Evolutionary conservation across 257 asterid genomes (phyloP).

Genomic region (Echium plantagineum): DNA sequence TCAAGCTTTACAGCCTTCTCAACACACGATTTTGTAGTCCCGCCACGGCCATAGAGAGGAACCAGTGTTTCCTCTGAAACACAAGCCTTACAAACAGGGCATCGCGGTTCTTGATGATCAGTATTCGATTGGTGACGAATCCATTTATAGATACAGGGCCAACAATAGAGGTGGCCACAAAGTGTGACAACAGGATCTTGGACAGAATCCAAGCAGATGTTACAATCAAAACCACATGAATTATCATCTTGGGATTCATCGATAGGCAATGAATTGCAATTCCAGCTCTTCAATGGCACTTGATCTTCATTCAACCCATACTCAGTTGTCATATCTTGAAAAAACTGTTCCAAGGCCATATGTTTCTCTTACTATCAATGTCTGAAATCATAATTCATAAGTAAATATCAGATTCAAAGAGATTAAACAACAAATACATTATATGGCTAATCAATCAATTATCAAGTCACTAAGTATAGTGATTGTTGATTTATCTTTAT

Average conservation of each 20-base stretch:
- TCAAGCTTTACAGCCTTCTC: conserved; percentile 21
- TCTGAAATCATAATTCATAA: conserved; percentile 9
- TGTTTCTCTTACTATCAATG: not conserved
- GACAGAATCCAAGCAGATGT: conserved; percentile 58
- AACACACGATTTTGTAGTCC: conserved; percentile 18
- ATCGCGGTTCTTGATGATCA: conserved; percentile 35
- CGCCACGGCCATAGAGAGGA: conserved; percentile 75
- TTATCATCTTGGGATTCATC: conserved; percentile 24
- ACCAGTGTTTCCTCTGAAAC: conserved; percentile 46
- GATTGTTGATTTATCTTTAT: too few relatives aligned
- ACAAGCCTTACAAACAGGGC: conserved; percentile 67
- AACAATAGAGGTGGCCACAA: conserved; percentile 80
- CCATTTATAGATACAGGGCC: conserved; percentile 90
- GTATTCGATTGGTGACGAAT: conserved; percentile 21
- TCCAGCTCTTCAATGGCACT: conserved; percentile 20
- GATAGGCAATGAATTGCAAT: conserved; percentile 14
- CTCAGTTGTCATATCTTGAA: conserved; percentile 18
- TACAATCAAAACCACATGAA: conserved; percentile 53
- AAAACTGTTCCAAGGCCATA: conserved; percentile 30
- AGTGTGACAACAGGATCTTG: conserved; percentile 73
- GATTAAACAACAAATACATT: too few relatives aligned
- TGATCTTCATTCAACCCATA: conserved; percentile 13
- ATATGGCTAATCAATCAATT: not conserved
- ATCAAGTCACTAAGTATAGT: not conserved
- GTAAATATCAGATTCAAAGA: not conserved